These are phyloP conservation scores for Hippophae rhamnoides DNA, from an alignment of 306 rosid species.

Conservation along the genomic window DNA sequence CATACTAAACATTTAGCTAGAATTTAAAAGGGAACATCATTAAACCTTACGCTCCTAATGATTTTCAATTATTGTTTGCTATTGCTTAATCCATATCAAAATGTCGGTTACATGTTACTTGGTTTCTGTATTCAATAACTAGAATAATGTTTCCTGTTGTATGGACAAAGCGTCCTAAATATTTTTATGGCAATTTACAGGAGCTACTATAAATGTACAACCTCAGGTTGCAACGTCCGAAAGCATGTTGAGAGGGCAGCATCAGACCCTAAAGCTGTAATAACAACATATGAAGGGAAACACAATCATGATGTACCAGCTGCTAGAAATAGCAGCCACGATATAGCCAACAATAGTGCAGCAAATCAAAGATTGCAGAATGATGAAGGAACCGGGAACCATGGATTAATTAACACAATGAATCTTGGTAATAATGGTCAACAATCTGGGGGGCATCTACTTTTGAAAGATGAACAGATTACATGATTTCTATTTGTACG, in stretches of 20 bases:
- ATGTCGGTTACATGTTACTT: not conserved
- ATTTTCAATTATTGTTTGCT: too few species aligned
- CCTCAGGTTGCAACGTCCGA: slow-evolving; percentile 63
- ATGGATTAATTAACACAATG: slow-evolving; percentile 16
- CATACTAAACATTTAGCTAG: not conserved
- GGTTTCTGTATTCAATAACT: not conserved
- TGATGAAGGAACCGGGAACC: slow-evolving; percentile 21
- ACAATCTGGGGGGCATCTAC: slow-evolving; percentile 41
- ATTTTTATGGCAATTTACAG: slow-evolving; percentile 27
- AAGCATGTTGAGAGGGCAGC: slow-evolving; percentile 89
- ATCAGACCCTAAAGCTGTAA: slow-evolving; percentile 74
- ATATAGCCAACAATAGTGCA: slow-evolving; percentile 33
- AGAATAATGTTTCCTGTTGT: not conserved
- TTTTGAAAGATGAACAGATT: slow-evolving; percentile 64
- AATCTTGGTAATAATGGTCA: slow-evolving; percentile 30
- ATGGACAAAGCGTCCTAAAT: slow-evolving; percentile 4
- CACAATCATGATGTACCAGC: slow-evolving; percentile 84
- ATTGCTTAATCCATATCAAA: not conserved
- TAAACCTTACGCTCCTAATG: not conserved
- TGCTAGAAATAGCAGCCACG: slow-evolving; percentile 58
- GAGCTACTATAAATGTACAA: slow-evolving; percentile 95
- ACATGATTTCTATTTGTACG: slow-evolving; percentile 22
- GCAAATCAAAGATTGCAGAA: slow-evolving; percentile 32
- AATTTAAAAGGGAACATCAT: not conserved
- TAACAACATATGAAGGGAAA: slow-evolving; percentile 85